These are phyloP conservation scores for Pyrenopolyporus hunteri DNA, from an alignment of 495 filamentous ascomycete species.

Conservation along the genomic window DNA sequence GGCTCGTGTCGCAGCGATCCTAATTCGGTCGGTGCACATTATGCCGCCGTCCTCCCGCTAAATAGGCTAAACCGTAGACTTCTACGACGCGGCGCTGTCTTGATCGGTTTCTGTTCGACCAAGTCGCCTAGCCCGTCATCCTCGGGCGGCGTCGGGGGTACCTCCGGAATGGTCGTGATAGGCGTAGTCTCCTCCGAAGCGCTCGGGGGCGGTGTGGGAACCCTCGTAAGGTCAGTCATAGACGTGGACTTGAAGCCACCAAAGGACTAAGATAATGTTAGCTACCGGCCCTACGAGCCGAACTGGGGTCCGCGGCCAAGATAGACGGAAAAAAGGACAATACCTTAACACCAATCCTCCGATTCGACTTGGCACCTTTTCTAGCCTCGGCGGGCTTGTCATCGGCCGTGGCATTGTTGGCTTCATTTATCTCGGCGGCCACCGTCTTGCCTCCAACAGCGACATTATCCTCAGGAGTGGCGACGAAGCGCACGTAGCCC, in stretches of 20 bases:
- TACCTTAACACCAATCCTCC: conserved; percentile 41
- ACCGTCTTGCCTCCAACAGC: conserved; percentile 73
- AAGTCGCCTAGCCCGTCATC: conserved; percentile 34
- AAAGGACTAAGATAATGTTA: conserved; percentile 37
- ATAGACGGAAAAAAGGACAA: background rate
- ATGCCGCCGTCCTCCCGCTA: conserved; percentile 25
- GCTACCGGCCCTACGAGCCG: conserved; percentile 5
- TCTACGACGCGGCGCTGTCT: conserved; percentile 36
- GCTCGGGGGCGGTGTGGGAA: conserved; percentile 37
- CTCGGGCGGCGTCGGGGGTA: conserved; percentile 43
- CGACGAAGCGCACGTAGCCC: conserved; percentile 74
- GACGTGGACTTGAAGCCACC: conserved; percentile 40
- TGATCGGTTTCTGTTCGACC: conserved; percentile 31
- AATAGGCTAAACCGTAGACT: conserved; percentile 41
- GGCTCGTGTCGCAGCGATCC: background rate
- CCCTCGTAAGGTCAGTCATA: conserved; percentile 29
- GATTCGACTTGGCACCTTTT: conserved; percentile 35
- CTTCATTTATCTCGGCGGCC: conserved; percentile 68
- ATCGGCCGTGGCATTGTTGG: conserved; percentile 43
- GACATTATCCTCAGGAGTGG: conserved; percentile 70
- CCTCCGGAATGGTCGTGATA: conserved; percentile 40
- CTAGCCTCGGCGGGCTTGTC: conserved; percentile 32
- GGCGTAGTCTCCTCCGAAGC: conserved; percentile 38
- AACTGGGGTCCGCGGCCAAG: conserved; percentile 3
- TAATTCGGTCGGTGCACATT: no score